phyloP scores from a whole-genome alignment of 2,329 filamentous ascomycete species.

The Talaromyces marneffei region DNA sequence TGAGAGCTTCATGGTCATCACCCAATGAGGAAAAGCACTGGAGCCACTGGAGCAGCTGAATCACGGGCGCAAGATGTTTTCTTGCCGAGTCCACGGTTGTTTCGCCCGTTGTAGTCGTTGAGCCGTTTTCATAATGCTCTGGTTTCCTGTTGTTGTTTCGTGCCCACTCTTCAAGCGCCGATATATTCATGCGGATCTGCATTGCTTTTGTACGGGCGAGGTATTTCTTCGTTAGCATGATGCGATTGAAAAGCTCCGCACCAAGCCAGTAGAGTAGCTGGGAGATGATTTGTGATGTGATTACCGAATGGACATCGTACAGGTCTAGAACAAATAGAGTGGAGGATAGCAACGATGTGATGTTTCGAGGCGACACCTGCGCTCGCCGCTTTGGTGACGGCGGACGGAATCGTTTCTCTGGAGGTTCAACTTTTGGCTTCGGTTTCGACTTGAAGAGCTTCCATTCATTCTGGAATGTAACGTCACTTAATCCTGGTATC shows the following conservation, averaged over 20 bases:
- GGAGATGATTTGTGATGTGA: slow-evolving; percentile 82
- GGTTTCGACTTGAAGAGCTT: slow-evolving; percentile 90
- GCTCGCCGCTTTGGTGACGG: slow-evolving; percentile 89
- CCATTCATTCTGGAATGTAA: slow-evolving; percentile 97
- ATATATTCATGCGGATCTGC: slow-evolving; percentile 99
- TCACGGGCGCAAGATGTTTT: slow-evolving; percentile 79
- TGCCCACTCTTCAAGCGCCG: slow-evolving; percentile 92
- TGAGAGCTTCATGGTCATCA: slow-evolving; percentile 81
- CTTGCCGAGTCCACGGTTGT: slow-evolving; percentile 78
- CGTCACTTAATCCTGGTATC: slow-evolving; percentile 93
- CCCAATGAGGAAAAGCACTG: slow-evolving; percentile 94
- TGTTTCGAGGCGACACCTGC: slow-evolving; percentile 87
- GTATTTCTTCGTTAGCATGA: slow-evolving; percentile 95
- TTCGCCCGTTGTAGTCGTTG: slow-evolving; percentile 77
- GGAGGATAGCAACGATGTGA: slow-evolving; percentile 90
- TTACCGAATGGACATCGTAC: slow-evolving; percentile 98
- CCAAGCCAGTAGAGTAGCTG: slow-evolving; percentile 96
- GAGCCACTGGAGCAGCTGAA: slow-evolving; percentile 93
- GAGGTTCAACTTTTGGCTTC: slow-evolving; percentile 78
- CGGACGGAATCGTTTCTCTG: slow-evolving; percentile 84
- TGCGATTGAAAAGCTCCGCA: slow-evolving; percentile 92
- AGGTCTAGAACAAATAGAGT: slow-evolving; percentile 95
- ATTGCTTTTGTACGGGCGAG: slow-evolving; percentile 95
- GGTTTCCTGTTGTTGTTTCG: slow-evolving; percentile 86
- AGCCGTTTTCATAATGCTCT: slow-evolving; percentile 91